phyloP scores from a whole-genome alignment of 148 eudicot genomes.

The Linanthus parryae region DNA sequence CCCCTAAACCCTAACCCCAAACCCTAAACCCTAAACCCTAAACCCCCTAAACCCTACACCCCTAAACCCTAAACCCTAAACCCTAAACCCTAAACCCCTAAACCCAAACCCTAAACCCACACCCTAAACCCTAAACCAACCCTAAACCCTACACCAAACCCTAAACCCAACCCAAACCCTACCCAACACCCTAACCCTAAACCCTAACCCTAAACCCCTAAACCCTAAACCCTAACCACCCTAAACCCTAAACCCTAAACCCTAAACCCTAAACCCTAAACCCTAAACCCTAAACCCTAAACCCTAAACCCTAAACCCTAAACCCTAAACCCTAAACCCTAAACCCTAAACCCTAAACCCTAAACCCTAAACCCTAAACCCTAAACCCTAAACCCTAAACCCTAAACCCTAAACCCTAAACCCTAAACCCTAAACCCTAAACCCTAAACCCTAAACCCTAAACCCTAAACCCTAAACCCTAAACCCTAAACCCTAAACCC shows the following conservation, averaged over 20 bases:
- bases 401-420: constrained; percentile 5
- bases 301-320: constrained; percentile 5
- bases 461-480: background rate
- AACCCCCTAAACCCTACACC: too few species aligned
- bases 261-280: constrained; percentile 5
- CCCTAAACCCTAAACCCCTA: too few species aligned
- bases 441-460: background rate
- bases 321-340: constrained; percentile 1
- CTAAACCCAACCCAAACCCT: background rate
- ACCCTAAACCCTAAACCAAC: background rate
- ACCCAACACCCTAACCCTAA: background rate
- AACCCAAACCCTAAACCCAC: too few species aligned
- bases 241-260: constrained; percentile 5
- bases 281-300: constrained; percentile 5
- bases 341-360: background rate
- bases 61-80: too few species aligned
- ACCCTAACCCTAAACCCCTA: too few species aligned
- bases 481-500: background rate
- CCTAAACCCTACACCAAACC: background rate
- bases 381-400: constrained; percentile 5
- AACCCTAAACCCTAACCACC: background rate
- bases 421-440: constrained; percentile 5
- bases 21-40: background rate
- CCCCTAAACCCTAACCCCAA: constrained; percentile 3
- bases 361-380: constrained; percentile 5